These are phyloP conservation scores for Medicago truncatula DNA, from an alignment of 306 rosid species.

Conservation along the genomic window MtrunA17r5.0-ANR NC_053042.1:42598001-42598500, in stretches of 20 bases:
- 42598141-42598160: background rate
- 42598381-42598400: conserved; percentile 81
- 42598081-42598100: background rate
- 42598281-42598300: conserved; percentile 60
- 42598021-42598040: background rate
- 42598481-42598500: conserved; percentile 46
- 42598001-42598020: conserved; percentile 9
- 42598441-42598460: conserved; percentile 35
- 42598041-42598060: background rate
- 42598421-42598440: conserved; percentile 44
- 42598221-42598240: conserved; percentile 60
- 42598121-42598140: conserved; percentile 12
- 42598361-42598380: conserved; percentile 68
- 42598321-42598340: conserved; percentile 70
- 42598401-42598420: conserved; percentile 56
- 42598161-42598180: conserved; percentile 46
- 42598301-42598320: conserved; percentile 65
- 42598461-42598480: conserved; percentile 47
- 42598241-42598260: conserved; percentile 46
- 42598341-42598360: conserved; percentile 68
- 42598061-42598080: background rate
- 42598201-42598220: conserved; percentile 66
- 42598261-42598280: conserved; percentile 63
- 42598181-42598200: conserved; percentile 61
- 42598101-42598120: background rate